Conservation (phyloP, 352 stramenopile species). For the Phytopythium litorale region DNA sequence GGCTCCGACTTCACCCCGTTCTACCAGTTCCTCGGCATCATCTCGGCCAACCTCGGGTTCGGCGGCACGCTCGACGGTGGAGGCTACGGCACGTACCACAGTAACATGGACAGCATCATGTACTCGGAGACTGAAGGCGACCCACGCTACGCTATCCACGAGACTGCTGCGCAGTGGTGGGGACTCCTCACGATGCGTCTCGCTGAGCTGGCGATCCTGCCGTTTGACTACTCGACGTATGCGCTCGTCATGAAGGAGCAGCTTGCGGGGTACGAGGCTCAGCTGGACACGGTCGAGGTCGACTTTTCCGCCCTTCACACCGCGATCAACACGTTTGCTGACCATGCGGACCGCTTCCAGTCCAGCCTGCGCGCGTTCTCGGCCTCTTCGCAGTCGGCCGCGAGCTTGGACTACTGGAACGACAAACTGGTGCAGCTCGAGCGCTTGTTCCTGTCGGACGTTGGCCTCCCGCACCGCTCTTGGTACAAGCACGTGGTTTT, state of each 20-base stretch:
- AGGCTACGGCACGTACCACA: conserved; percentile 76
- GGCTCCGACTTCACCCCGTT: conserved; percentile 78
- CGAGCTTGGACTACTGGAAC: conserved; percentile 27
- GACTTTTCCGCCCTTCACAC: conserved; percentile 22
- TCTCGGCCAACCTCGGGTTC: conserved; percentile 69
- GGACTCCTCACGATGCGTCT: conserved; percentile 46
- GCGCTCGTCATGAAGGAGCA: conserved; percentile 42
- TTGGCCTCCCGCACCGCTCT: conserved; percentile 38
- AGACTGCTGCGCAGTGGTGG: conserved; percentile 41
- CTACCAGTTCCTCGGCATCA: conserved; percentile 79
- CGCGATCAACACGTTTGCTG: conserved; percentile 29
- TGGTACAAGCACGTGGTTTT: conserved; percentile 69
- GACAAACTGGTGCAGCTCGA: conserved; percentile 47
- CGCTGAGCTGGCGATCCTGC: conserved; percentile 39
- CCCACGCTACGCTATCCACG: conserved; percentile 42
- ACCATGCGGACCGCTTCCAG: conserved; percentile 27
- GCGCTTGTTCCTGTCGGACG: conserved; percentile 32
- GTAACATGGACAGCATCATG: conserved; percentile 64
- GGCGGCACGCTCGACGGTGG: conserved; percentile 9
- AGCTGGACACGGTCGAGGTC: conserved; percentile 15
- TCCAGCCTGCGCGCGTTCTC: conserved; percentile 8
- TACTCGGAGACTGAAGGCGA: conserved; percentile 46
- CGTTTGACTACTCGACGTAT: conserved; percentile 60
- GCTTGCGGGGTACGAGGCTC: conserved; percentile 12
- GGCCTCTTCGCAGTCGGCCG: background rate